Conservation (phyloP, 306 rosid genomes). For the Abrus pulchellus region DNA sequence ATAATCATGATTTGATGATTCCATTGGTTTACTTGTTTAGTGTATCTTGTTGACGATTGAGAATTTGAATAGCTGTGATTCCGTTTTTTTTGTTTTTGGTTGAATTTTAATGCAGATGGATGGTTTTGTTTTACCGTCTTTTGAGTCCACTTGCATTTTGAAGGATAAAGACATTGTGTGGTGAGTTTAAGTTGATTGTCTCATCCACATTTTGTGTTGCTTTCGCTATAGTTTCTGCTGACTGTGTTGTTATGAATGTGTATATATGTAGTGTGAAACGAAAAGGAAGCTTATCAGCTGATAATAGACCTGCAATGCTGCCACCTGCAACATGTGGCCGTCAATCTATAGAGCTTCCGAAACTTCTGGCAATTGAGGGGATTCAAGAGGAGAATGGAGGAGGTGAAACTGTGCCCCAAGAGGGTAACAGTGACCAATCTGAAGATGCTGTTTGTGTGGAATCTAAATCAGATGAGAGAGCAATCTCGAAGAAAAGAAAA, state of each 20-base stretch:
- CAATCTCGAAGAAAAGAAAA: constrained; percentile 77
- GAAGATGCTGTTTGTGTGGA: constrained; percentile 54
- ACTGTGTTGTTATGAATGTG: not conserved
- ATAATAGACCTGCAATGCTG: constrained; percentile 50
- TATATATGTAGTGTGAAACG: constrained; percentile 66
- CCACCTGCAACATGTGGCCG: constrained; percentile 29
- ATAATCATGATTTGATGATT: not conserved
- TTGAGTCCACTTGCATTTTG: constrained; percentile 82
- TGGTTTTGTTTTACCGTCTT: constrained; percentile 89
- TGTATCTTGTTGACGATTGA: not conserved
- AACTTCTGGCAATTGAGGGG: constrained; percentile 67
- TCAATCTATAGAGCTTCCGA: constrained; percentile 59
- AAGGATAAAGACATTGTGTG: constrained; percentile 83
- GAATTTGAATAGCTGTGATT: not conserved
- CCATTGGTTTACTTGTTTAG: not conserved
- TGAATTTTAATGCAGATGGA: constrained; percentile 75
- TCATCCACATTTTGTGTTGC: not conserved
- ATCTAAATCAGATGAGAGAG: constrained; percentile 43
- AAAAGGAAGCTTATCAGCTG: constrained; percentile 55
- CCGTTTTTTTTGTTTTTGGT: not conserved
- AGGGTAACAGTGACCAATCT: constrained; percentile 48
- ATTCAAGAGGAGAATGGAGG: constrained; percentile 63
- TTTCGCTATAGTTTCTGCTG: constrained; percentile 18
- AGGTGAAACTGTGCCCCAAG: constrained; percentile 49
- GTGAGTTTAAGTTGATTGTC: constrained; percentile 53